Conservation (phyloP, 371 early-diverging fungal genomes). For the Saksenaea oblongispora region DNA sequence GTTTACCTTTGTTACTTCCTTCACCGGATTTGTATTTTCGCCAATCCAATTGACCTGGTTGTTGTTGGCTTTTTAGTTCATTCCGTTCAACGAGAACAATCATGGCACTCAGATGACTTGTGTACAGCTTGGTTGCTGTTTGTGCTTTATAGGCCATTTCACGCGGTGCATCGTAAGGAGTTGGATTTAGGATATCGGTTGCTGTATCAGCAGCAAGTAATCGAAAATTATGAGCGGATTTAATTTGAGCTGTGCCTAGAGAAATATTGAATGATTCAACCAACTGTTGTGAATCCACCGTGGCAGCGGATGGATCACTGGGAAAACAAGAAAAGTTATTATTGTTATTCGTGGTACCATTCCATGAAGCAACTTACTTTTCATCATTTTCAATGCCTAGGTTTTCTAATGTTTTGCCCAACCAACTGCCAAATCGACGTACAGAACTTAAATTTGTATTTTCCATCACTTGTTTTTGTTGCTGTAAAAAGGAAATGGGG, state of each 20-base stretch:
- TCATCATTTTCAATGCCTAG: conserved; percentile 63
- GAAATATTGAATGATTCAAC: conserved; percentile 77
- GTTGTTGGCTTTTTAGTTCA: conserved; percentile 41
- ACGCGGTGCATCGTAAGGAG: conserved; percentile 47
- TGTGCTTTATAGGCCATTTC: conserved; percentile 73
- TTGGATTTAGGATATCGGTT: conserved; percentile 52
- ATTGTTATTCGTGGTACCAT: no score
- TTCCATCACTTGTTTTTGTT: conserved; percentile 62
- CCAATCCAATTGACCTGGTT: conserved; percentile 39
- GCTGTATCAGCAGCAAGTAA: conserved; percentile 56
- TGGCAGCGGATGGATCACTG: conserved; percentile 10
- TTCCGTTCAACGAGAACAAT: conserved; percentile 61
- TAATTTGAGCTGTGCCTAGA: conserved; percentile 73
- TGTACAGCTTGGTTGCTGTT: conserved; percentile 70
- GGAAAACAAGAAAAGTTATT: neutral
- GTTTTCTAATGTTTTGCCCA: conserved; percentile 76
- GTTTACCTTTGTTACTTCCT: conserved; percentile 65
- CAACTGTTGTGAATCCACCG: conserved; percentile 37
- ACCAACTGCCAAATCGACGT: conserved; percentile 66
- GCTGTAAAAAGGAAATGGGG: conserved; percentile 66
- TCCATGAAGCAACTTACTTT: conserved; percentile 22
- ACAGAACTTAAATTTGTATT: conserved; percentile 60
- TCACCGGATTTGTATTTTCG: conserved; percentile 60
- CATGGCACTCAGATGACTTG: conserved; percentile 63
- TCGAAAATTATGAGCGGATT: conserved; percentile 69